Base-by-base conservation (phyloP, 2,329 filamentous ascomycete genomes). In the Mycogone perniciosa region DNA sequence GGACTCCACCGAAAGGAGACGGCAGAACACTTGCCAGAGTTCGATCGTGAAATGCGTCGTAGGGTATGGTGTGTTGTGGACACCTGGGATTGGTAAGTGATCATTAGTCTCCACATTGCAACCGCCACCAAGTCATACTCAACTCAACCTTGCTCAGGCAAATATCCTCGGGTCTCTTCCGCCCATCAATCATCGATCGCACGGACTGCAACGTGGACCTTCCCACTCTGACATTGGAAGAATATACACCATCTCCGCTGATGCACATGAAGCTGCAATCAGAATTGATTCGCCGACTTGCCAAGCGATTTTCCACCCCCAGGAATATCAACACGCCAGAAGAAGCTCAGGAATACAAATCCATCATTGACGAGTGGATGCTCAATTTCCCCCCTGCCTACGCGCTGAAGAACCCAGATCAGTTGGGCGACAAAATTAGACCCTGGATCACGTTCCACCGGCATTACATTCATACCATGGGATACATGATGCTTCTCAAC, bases 371-470 rank as follows among this genome's bases (percentile, higher is more conserved):
- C n/a, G 61, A 63, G 1, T 76, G 74, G 67, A 64, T 74, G 35
- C 56, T 57, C 3, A 63, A 64, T 5, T 67, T 76, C n/a, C 74
- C 72, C 0, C 58, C 67, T 1, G 62, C 71, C 1, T 76, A 72
- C 52, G 60, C 63, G 20, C 54, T 73, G 31, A 59, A 63, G 4
- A 56, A 69, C 38, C 66, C 74, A 0, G 72, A 77, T 53, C 66
- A 59, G 0, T 68, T 63, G 1, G 64, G 68, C 30, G 75, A 77
- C 51, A 53, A 60, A 1, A 52, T 61, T 8, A 61, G 73, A 48
- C 61, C 65, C 0, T 74, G 72, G 57, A 64, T 75, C n/a, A 60
- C 67, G 6, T 66, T 71, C n/a, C 74, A 77, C 39, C 71, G 75
- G n/a, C 65, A 64, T 38, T 72, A 76, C 53, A 55, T 76, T 3